Evolutionary conservation across 2,329 filamentous ascomycete species (phyloP).

Genomic region (Fusarium sp.): DNA sequence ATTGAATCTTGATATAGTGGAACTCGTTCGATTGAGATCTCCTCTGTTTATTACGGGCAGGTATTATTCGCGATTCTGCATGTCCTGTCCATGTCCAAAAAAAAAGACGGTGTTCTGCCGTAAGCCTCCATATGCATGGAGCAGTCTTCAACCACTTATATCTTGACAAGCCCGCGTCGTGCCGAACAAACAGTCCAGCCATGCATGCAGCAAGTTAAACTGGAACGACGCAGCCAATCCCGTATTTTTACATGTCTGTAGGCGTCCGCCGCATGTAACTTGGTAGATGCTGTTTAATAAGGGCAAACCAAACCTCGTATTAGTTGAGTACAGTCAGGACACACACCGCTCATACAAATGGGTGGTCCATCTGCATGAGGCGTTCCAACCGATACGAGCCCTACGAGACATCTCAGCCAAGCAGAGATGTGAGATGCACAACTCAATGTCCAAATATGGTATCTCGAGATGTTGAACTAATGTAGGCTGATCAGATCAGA

Average conservation of each 20-base stretch:
- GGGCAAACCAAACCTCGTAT: constrained; percentile 3
- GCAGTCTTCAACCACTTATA: constrained; percentile 21
- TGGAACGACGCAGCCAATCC: constrained; percentile 20
- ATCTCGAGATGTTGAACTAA: constrained; percentile 17
- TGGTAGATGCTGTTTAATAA: not conserved
- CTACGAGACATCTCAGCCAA: constrained; percentile 19
- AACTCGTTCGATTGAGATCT: constrained; percentile 7
- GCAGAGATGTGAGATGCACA: constrained; percentile 11
- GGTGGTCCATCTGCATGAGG: constrained; percentile 16
- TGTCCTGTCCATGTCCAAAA: not conserved
- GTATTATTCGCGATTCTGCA: not conserved
- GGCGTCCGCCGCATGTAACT: constrained; percentile 32
- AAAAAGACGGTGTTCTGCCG: constrained; percentile 29
- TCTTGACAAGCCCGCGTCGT: constrained; percentile 13
- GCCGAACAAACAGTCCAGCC: constrained; percentile 1
- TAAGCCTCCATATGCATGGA: constrained; percentile 29
- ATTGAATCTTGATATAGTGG: constrained; percentile 17
- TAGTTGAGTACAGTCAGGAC: constrained; percentile 25
- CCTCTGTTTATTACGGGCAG: not conserved
- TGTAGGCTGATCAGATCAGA: constrained; percentile 25
- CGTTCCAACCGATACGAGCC: constrained; percentile 37
- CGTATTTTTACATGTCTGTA: constrained; percentile 17
- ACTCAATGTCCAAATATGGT: constrained; percentile 23
- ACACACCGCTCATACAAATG: constrained; percentile 34
- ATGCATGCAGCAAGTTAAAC: not conserved